Evolutionary conservation across 257 asterid species (phyloP), one percentile per base, ranked within the genome.

Genomic region (Nicotiana sylvestris): DNA sequence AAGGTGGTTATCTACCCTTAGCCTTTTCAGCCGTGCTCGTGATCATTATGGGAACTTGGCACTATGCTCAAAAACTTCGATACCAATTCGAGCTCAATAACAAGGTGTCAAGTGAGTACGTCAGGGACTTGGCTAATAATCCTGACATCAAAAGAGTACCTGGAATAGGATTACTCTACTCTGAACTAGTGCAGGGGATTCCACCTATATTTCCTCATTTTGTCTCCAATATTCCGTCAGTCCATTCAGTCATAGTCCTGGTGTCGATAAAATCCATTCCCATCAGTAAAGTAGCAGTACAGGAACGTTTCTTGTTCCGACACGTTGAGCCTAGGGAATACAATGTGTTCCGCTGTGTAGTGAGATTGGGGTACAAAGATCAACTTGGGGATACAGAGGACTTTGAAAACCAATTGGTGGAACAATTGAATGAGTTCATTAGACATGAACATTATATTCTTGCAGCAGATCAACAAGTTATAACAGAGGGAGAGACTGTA

Each of bases 181-280:
- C 96, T 0, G 94, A 91, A 17, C 86, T 93, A 0, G 98, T 92
- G 0, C 96, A 93, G 32, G 97, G 96, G 2, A 91, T 93, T 69
- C 97, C 97, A 0, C 98, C 95, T 0, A 92, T 93, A 21, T 91
- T 92, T 33, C 85, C 92, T 2, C 98, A 92, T 46, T 93, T 89
- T 64, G 82, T 91, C 13, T 57, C 91, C 7, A 93, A 92, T 43
- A 43, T 93, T 1, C 93, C 97, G 0, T 88, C 94, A 0, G 83
- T 92, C 17, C 94, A 93, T 49, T 91, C 97, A 0, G 89, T 93
- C 4, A 55, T 90, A 0, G 94, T 93, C 3, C 78, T 93, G 46
- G 94, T 93, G 55, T 93, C 98, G 6, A 89, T 93, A 11, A 93
- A 93, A 85, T 86, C 93, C 3, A 87, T 93, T 43, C 97, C 96